A percentile compares a stretch with the other conserved stretches of the same genome.
These are phyloP conservation scores for Rhizopogon rudus DNA, from an alignment of 768 basidiomycete genomes.

Conservation along the genomic window DNA sequence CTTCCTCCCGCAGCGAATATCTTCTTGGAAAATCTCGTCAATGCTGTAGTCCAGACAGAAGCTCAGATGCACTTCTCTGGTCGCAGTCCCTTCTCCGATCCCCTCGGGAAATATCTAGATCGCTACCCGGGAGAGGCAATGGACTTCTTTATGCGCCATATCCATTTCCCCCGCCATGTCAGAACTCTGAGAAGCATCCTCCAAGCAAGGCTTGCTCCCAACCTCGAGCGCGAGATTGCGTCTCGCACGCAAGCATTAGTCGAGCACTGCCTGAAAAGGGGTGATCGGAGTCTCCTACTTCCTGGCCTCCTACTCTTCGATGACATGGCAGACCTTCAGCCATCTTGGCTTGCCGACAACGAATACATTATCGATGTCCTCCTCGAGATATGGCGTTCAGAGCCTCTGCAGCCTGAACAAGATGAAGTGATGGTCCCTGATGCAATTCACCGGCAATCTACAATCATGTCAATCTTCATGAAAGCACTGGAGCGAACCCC, in stretches of 20 bases:
- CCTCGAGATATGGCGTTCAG: constrained; percentile 64
- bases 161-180: constrained; percentile 75
- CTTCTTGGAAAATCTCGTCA: constrained; percentile 85
- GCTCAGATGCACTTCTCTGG: constrained; percentile 86
- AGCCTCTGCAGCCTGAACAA: constrained; percentile 41
- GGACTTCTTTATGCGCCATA: constrained; percentile 75
- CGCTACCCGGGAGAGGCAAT: constrained; percentile 84
- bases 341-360: constrained; percentile 70
- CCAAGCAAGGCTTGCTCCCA: constrained; percentile 72
- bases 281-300: constrained; percentile 46
- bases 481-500: constrained; percentile 63
- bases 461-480: constrained; percentile 76
- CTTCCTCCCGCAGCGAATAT: constrained; percentile 90
- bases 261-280: constrained; percentile 42
- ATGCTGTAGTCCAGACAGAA: constrained; percentile 88
- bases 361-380: constrained; percentile 64
- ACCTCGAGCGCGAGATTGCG: constrained; percentile 62
- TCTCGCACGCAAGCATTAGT: constrained; percentile 54
- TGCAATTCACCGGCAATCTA: constrained; percentile 50
- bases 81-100: constrained; percentile 88
- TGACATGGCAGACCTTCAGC: constrained; percentile 65
- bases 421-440: constrained; percentile 42
- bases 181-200: constrained; percentile 83
- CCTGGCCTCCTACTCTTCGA: constrained; percentile 73
- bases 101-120: constrained; percentile 86